A percentile compares a stretch with the other conserved stretches of the same genome.
phyloP scores from a whole-genome alignment of 495 filamentous ascomycete genomes.

The Barbatosphaeria neglecta region DNA sequence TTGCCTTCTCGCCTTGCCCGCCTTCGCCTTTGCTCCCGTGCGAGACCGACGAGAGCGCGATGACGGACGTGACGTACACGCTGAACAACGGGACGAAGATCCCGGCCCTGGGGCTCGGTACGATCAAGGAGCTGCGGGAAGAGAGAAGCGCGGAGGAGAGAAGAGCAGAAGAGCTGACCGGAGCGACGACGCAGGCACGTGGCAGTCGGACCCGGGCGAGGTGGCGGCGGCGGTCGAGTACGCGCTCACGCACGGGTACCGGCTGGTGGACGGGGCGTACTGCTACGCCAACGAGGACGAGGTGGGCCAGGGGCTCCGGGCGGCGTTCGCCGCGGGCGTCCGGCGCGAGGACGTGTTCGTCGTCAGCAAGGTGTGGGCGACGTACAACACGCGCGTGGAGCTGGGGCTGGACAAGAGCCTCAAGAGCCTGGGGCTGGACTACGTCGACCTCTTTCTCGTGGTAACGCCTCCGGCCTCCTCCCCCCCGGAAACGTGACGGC shows the following conservation, averaged over 20 bases:
- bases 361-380: conserved; percentile 75
- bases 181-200: conserved; percentile 49
- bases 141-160: not conserved
- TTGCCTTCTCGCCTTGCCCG: no score
- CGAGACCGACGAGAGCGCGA: no score
- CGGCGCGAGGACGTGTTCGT: conserved; percentile 74
- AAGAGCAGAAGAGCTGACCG: not conserved
- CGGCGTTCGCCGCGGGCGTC: conserved; percentile 56
- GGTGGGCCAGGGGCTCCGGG: conserved; percentile 41
- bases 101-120: conserved; percentile 65
- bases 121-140: not conserved
- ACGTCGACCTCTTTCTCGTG: conserved; percentile 70
- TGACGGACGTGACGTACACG: conserved; percentile 45
- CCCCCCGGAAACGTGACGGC: no score
- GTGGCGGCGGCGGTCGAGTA: conserved; percentile 40
- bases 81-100: conserved; percentile 70
- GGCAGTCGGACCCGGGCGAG: conserved; percentile 59
- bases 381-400: conserved; percentile 58
- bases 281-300: conserved; percentile 50
- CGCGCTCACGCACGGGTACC: conserved; percentile 53
- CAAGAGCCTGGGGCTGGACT: conserved; percentile 59
- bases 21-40: no score
- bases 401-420: conserved; percentile 59
- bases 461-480: not conserved
- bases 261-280: conserved; percentile 48